Evolutionary conservation across 2,329 filamentous ascomycete species (phyloP).

Genomic region (Pseudopithomyces maydicus): DNA sequence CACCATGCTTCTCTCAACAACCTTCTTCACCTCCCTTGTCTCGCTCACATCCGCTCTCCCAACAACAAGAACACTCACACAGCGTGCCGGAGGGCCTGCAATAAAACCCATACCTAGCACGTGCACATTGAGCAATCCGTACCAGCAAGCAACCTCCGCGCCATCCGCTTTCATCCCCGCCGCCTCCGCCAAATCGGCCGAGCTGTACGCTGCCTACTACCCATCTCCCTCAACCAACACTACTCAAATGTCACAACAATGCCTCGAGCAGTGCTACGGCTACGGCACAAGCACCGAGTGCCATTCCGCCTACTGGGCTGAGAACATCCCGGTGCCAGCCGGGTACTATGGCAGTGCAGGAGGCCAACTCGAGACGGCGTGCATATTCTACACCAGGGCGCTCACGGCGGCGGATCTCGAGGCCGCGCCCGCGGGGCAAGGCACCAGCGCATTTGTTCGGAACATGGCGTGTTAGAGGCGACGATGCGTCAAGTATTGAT

Average conservation of each 20-base stretch:
- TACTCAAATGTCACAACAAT: slow-evolving; percentile 36
- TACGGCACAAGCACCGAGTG: slow-evolving; percentile 43
- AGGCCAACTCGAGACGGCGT: slow-evolving; percentile 39
- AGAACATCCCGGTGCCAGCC: slow-evolving; percentile 43
- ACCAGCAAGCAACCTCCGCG: slow-evolving; percentile 20
- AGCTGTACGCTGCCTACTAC: slow-evolving; percentile 41
- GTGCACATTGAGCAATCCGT: slow-evolving; percentile 41
- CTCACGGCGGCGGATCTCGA: slow-evolving; percentile 37
- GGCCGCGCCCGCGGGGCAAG: slow-evolving; percentile 33
- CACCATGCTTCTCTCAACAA: slow-evolving; percentile 8
- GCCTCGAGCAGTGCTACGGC: slow-evolving; percentile 49
- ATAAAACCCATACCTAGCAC: slow-evolving; percentile 38
- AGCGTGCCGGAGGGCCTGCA: slow-evolving; percentile 44
- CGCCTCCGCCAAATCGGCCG: slow-evolving; percentile 20
- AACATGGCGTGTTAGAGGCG: slow-evolving; percentile 37
- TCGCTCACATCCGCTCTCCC: slow-evolving; percentile 8
- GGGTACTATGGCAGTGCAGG: slow-evolving; percentile 39
- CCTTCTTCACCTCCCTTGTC: slow-evolving; percentile 3
- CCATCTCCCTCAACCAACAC: slow-evolving; percentile 32
- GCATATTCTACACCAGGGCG: slow-evolving; percentile 41
- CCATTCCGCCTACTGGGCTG: slow-evolving; percentile 43
- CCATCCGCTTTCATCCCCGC: slow-evolving; percentile 32
- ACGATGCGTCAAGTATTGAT: background rate
- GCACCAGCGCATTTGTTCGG: slow-evolving; percentile 34
- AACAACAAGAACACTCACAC: background rate